Evolutionary conservation across 2,329 filamentous ascomycete genomes (phyloP), one percentile per base, ranked within the genome.

Genomic region (Fonsecaea erecta): DNA sequence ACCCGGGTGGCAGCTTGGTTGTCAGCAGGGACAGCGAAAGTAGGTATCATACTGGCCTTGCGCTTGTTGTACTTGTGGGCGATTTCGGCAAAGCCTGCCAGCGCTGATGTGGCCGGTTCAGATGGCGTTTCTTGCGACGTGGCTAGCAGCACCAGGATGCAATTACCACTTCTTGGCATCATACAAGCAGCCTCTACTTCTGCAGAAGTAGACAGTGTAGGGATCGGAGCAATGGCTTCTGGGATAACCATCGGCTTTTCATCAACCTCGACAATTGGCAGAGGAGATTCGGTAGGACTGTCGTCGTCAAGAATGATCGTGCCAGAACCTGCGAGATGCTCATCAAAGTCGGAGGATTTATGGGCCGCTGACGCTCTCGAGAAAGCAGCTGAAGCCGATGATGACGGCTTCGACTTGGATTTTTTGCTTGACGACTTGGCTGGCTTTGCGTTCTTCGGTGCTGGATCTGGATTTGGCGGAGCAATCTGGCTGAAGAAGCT

Each of bases 401-500:
- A 75, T 4, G 81, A 76, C 24, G 78, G 76, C 70, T 78, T 79
- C 66, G 80, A 75, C 34, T 76, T 74, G 30, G 69, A 35, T 59
- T 71, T 71, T 62, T 69, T 71, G 8, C 72, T 63, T n/a, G 68
- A 70, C 46, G 71, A 70, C 59, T 77, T 78, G 63, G 69, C 65
- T 53, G 71, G 34, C 64, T 74, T 74, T 4, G 73, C 58, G 26
- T 72, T 71, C 34, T 77, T 73, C 0, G 86, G 82, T 21, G 87
- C 85, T 18, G 90, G 88, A 70, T 93, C 91, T 0, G 90, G 88
- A 77, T 97, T 97, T 1, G 94, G 93, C 52, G 86, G 76, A 1
- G 89, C 91, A 34, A 85, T 88, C 77, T 96, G 89, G 1, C 89
- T 90, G 51, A 99, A 83, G 80, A 98, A 99, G 46, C 88, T 83